Evolutionary conservation across 2,329 filamentous ascomycete species (phyloP).

Genomic region (Cadophora sp.): DNA sequence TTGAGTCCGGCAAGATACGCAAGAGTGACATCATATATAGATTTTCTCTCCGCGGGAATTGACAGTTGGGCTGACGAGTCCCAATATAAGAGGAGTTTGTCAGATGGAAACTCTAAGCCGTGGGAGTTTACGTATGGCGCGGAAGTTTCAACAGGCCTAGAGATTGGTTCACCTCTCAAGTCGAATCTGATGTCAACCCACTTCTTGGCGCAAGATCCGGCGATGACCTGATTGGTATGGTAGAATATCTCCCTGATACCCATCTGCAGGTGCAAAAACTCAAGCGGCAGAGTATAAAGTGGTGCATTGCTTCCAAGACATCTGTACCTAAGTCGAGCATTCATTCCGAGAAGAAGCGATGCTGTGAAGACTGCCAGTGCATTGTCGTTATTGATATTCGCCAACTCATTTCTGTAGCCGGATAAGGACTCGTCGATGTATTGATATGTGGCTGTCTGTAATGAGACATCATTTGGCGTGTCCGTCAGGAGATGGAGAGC

Average conservation of each 20-base stretch:
- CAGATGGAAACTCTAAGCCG: slow-evolving; percentile 11
- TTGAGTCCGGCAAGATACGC: slow-evolving; percentile 12
- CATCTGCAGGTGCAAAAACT: slow-evolving; percentile 10
- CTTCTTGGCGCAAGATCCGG: not conserved
- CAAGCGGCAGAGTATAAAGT: slow-evolving; percentile 2
- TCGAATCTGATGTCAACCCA: slow-evolving; percentile 6
- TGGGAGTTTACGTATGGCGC: not conserved
- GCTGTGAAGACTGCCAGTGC: slow-evolving; percentile 9
- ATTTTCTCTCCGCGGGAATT: not conserved
- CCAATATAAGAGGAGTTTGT: slow-evolving; percentile 7
- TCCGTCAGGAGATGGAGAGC: slow-evolving; percentile 23
- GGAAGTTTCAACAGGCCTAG: not conserved
- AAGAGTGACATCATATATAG: slow-evolving; percentile 11
- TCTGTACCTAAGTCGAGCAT: not conserved
- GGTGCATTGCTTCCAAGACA: not conserved
- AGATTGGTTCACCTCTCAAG: not conserved
- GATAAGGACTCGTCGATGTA: slow-evolving; percentile 20
- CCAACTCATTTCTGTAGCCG: not conserved
- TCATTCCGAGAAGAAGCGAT: slow-evolving; percentile 1
- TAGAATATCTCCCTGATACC: slow-evolving; percentile 5
- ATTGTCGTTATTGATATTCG: not conserved
- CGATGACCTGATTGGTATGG: not conserved
- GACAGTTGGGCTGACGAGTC: not conserved
- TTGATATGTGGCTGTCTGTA: slow-evolving; percentile 23
- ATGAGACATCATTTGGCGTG: slow-evolving; percentile 6